Evolutionary conservation across 345 rosid species (phyloP).

Genomic region (Eucalyptus curtisii): DNA sequence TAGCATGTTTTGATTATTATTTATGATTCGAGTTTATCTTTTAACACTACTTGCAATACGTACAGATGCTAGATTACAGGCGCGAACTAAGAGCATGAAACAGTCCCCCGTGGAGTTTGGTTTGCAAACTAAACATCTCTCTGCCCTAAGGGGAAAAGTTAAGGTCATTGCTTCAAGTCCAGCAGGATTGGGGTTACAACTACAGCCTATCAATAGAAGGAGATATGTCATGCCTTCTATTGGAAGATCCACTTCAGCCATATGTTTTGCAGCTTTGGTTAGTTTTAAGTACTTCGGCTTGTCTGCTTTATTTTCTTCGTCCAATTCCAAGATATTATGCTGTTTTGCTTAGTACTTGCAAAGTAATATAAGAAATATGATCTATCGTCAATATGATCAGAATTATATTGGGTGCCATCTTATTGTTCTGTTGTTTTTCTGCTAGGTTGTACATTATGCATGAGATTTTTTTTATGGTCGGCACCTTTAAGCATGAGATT

Average conservation of each 20-base stretch:
- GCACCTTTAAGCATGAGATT: neutral
- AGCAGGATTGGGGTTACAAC: neutral
- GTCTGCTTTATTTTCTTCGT: neutral
- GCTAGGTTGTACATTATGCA: neutral
- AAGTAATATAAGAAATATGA: neutral
- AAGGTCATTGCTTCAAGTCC: constrained; percentile 11
- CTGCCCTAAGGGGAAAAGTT: neutral
- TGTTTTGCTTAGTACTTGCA: neutral
- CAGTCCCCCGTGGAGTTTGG: neutral
- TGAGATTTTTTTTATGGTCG: neutral
- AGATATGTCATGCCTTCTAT: neutral
- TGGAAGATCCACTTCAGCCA: neutral
- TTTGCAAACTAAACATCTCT: neutral
- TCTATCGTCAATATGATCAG: neutral
- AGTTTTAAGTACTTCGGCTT: neutral
- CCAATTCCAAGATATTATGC: neutral
- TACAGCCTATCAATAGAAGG: neutral
- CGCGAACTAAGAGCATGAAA: neutral
- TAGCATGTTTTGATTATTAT: neutral
- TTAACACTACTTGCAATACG: neutral
- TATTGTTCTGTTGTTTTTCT: neutral
- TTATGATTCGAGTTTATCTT: neutral
- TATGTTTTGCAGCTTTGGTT: constrained; percentile 1
- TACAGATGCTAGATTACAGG: neutral
- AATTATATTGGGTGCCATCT: neutral